Conservation (phyloP, 257 asterid genomes). For the Capsicum chinense region DNA sequence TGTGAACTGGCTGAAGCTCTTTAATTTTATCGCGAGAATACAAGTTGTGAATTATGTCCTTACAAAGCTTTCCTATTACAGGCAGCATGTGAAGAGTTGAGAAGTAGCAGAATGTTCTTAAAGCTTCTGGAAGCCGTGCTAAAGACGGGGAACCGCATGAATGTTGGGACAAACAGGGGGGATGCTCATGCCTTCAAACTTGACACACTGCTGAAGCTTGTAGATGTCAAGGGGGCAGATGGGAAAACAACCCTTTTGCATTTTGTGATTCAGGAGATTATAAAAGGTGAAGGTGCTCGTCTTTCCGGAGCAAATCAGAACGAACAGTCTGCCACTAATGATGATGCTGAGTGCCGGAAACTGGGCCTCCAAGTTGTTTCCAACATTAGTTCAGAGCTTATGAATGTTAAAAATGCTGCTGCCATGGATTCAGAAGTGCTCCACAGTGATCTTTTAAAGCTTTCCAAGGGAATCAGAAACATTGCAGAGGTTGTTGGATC, state of each 20-base stretch:
- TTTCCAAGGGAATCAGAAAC: constrained; percentile 32
- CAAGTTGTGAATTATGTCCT: background rate
- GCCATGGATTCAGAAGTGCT: constrained; percentile 46
- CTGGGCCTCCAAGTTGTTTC: constrained; percentile 43
- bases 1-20: background rate
- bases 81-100: constrained; percentile 41
- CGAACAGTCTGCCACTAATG: background rate
- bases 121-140: constrained; percentile 45
- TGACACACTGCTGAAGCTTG: constrained; percentile 42
- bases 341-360: constrained; percentile 31
- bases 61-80: constrained; percentile 10
- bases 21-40: background rate
- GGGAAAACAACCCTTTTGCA: constrained; percentile 45
- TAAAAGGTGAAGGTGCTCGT: constrained; percentile 39
- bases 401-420: constrained; percentile 40
- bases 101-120: constrained; percentile 42
- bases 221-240: constrained; percentile 42
- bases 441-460: constrained; percentile 35
- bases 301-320: constrained; percentile 26
- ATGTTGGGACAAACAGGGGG: constrained; percentile 45
- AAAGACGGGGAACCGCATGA: constrained; percentile 46
- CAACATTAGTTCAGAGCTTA: constrained; percentile 35
- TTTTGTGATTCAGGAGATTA: constrained; percentile 45
- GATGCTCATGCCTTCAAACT: constrained; percentile 46
- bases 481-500: constrained; percentile 32